A percentile compares a stretch with the other conserved stretches of the same genome.
phyloP scores from a whole-genome alignment of 495 filamentous ascomycete species.

The Penicillium chermesinum region DNA sequence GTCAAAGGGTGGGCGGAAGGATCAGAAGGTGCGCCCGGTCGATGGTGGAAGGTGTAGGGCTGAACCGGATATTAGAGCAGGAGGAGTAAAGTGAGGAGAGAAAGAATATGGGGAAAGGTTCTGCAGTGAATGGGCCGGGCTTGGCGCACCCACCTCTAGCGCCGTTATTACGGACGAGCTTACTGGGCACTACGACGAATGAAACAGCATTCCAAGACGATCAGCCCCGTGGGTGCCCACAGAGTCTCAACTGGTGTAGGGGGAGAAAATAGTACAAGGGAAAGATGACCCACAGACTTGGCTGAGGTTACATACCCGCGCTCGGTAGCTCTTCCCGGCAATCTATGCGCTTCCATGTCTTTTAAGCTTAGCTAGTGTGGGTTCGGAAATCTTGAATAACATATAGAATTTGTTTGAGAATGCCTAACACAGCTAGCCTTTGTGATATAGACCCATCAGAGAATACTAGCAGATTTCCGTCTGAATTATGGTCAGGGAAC shows the following conservation, averaged over 20 bases:
- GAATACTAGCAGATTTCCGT: too few relatives aligned
- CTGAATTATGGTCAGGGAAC: too few relatives aligned
- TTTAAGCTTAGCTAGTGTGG: too few relatives aligned
- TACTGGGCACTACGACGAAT: conserved; percentile 8
- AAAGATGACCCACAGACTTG: conserved; percentile 1
- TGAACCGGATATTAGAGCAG: not conserved
- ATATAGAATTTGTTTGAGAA: too few relatives aligned
- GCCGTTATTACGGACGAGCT: conserved; percentile 8
- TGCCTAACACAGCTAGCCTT: too few relatives aligned
- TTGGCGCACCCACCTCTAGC: conserved; percentile 16
- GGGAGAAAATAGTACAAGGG: not conserved
- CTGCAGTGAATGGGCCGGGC: conserved; percentile 35
- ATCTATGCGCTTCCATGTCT: not conserved
- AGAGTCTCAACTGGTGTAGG: not conserved
- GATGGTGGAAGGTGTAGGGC: not conserved
- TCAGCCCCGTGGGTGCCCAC: not conserved
- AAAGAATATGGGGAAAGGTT: conserved; percentile 37
- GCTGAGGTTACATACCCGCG: conserved; percentile 11
- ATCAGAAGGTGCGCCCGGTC: conserved; percentile 6
- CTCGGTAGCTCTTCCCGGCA: conserved; percentile 1
- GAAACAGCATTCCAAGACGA: not conserved
- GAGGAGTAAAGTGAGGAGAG: conserved; percentile 14
- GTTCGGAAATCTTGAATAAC: too few relatives aligned
- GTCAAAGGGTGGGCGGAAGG: conserved; percentile 12
- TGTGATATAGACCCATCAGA: too few relatives aligned